These are phyloP conservation scores for Yamadazyma takamatsuzukensis DNA, from an alignment of 805 yeast species.

Conservation along the genomic window DNA sequence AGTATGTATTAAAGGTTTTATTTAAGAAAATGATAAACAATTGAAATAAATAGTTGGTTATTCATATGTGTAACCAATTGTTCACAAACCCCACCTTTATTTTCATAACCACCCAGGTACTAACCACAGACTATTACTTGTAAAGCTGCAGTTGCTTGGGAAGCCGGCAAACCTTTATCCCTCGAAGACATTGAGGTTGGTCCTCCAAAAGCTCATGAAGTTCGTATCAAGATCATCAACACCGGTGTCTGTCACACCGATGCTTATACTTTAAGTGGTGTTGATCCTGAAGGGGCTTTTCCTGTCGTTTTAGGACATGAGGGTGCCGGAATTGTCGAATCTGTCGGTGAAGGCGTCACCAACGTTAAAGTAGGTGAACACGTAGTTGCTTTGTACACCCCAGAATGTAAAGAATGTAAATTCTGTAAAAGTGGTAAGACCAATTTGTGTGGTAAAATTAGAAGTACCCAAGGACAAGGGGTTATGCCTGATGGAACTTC, in stretches of 20 bases:
- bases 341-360: constrained; percentile 91
- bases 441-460: constrained; percentile 90
- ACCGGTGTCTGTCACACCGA: constrained; percentile 99
- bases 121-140: constrained; percentile 63
- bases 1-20: constrained; percentile 9
- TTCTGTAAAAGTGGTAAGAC: constrained; percentile 95
- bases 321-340: constrained; percentile 96
- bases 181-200: constrained; percentile 87
- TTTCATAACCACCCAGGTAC: constrained; percentile 7
- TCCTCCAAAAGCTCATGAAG: constrained; percentile 97
- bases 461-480: constrained; percentile 98
- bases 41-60: neutral
- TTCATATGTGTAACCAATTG: neutral
- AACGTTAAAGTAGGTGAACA: constrained; percentile 89
- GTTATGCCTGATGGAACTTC: constrained; percentile 98
- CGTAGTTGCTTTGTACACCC: constrained; percentile 92
- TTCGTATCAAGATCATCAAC: constrained; percentile 79
- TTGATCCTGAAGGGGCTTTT: constrained; percentile 94
- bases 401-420: constrained; percentile 94
- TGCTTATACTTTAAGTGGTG: constrained; percentile 92
- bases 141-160: constrained; percentile 98
- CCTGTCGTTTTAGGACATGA: constrained; percentile 95
- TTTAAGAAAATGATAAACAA: neutral
- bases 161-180: constrained; percentile 76
- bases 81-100: neutral